Evolutionary conservation across 2,329 filamentous ascomycete genomes (phyloP), one percentile per base, ranked within the genome.

Genomic region (Fonsecaea nubica): DNA sequence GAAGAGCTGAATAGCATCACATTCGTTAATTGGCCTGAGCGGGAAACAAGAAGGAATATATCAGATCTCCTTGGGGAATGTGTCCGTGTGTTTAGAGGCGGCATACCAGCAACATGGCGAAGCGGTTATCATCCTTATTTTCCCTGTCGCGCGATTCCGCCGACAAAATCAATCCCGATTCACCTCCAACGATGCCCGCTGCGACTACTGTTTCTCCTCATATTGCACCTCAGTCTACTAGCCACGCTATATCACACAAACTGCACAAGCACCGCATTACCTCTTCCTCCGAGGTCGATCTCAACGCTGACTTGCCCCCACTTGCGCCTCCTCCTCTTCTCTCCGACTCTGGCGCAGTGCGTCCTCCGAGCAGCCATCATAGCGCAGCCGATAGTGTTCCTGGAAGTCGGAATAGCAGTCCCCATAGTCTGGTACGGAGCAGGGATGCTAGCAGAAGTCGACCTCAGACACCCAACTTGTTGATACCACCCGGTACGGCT

Each of bases 311-410:
- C 15, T 33, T 68, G 32, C 52, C 74, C 25, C 70, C 74, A 58
- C 71, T 80, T 56, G 76, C 75, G 18, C 80, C 79, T 38, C 79
- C 80, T 45, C 79, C 81, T 9, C 76, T 79, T 7, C 75, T 81
- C 48, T 67, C 77, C 42, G 69, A 77, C 9, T 52, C 57, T 38
- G 69, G 74, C 78, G 35, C 80, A 78, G 62, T 73, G 76, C 63
- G 78, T 77, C 65, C 72, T 79, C 75, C 77, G 40, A 75, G 73
- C 66, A 76, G 74, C 52, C 73, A 75, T 3, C 70, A 72, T 36
- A 76, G 74, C 64, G 75, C 75, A 9, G 74, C 79, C 36, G 75
- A 64, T 54, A 72, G 71, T 60, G 58, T 65, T 58, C 55, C 69
- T 40, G 62, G 75, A 52, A 80, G 78, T 67, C 72, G 79, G 65